Evolutionary conservation across 768 basidiomycete species (phyloP).

Genomic region (Naematelia aurantialba): DNA sequence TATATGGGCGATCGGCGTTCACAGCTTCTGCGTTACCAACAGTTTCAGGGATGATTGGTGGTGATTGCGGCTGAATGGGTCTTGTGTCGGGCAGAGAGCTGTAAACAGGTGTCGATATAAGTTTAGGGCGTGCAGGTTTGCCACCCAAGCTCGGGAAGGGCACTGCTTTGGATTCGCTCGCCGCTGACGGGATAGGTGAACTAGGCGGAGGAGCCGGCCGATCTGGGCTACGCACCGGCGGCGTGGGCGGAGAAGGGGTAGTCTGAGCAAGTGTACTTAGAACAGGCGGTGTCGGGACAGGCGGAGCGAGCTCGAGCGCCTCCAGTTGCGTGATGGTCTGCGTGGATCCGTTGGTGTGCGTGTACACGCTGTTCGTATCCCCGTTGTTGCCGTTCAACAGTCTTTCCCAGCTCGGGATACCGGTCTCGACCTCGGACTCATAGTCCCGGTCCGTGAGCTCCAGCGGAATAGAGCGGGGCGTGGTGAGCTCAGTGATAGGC

Average conservation of each 20-base stretch:
- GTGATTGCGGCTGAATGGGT: not conserved
- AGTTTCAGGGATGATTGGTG: not conserved
- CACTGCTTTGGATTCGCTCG: not conserved
- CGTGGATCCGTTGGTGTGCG: constrained; percentile 16
- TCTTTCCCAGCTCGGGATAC: constrained; percentile 2
- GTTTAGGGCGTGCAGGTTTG: not conserved
- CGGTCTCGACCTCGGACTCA: constrained; percentile 6
- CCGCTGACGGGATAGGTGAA: not conserved
- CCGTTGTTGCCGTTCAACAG: constrained; percentile 7
- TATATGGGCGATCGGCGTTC: not conserved
- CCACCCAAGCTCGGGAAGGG: not conserved
- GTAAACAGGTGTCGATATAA: not conserved
- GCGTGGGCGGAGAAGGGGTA: not conserved
- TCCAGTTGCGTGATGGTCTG: constrained; percentile 11
- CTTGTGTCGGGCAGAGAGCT: not conserved
- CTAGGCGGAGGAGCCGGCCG: not conserved
- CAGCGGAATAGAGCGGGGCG: constrained; percentile 22
- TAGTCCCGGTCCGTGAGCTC: constrained; percentile 6
- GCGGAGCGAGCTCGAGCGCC: not conserved
- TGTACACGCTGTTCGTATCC: constrained; percentile 10
- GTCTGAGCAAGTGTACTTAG: no score
- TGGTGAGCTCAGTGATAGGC: constrained; percentile 41
- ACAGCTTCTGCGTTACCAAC: not conserved
- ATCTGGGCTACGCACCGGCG: not conserved
- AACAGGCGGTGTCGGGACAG: not conserved